Evolutionary conservation across 208 protist species (phyloP), one percentile per base, ranked within the genome.

Genomic region (Wallacemonas sp.): DNA sequence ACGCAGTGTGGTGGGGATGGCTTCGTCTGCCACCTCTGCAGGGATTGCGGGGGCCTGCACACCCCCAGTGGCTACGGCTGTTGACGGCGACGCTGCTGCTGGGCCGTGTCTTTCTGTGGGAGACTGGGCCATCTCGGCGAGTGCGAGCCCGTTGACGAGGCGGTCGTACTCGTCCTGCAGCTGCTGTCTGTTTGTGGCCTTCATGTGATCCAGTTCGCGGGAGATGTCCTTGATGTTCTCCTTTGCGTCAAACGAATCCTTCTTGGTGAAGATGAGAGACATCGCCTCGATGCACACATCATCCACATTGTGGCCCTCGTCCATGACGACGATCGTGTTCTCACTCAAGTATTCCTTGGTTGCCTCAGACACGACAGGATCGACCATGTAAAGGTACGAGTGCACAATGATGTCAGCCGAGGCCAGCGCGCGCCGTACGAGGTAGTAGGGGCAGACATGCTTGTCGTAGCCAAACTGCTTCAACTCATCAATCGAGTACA

Each of bases 301-400:
- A 77, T 99, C 99, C 41, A 99, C 99, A 76, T 99, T 99, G 81
- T 99, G 99, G 2, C 98, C 99, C 78, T 99, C 98, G 73, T 99
- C 98, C 86, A 99, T 99, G 2, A 99, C 95, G 8, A 99, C 91
- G 56, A 99, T 99, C 11, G 87, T 98, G 63, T 99, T 96, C 49
- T 92, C 93, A 34, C 90, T 83, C 39, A 98, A 74, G 29, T 92
- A 87, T 68, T 89, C 88, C 1, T 95, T 93, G 0, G 99, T 94
- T 6, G 98, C 80, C 17, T 92, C 87, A 3, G 96, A 81, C 41
- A 99, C 98, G 68, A 99, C 97, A 5, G 99, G 98, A 70, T 99
- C 98, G 11, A 99, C 85, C 61, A 99, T 90, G 82, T 99, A 99
- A 36, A 98, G 84, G 75, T 99, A 99, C 39, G 95, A 99, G 66